Percentiles rank a stretch among this genome's conserved stretches.
Conservation (phyloP, 768 basidiomycete species). For the Guyanaporus albipodus region DNA sequence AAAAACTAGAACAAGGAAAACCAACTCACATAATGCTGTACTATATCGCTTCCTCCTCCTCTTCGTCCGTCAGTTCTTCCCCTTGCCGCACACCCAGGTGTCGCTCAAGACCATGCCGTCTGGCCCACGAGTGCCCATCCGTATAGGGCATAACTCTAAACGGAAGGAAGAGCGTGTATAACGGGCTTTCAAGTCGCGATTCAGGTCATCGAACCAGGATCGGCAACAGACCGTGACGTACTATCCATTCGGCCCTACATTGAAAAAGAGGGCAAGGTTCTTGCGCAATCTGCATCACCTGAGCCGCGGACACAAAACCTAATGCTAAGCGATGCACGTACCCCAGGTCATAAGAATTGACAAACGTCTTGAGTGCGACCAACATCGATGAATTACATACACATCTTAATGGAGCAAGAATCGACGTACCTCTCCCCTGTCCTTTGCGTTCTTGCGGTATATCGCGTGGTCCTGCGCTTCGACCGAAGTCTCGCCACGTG, state of each 20-base stretch:
- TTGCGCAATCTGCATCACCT: constrained; percentile 35
- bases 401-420: background rate
- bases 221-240: constrained; percentile 40
- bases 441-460: constrained; percentile 65
- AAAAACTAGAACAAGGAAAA: background rate
- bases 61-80: constrained; percentile 89
- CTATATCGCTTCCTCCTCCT: constrained; percentile 36
- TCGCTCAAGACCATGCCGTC: constrained; percentile 56
- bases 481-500: constrained; percentile 80
- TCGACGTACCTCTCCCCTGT: constrained; percentile 59
- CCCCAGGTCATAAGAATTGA: constrained; percentile 93
- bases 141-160: constrained; percentile 76
- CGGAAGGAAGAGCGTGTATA: constrained; percentile 79
- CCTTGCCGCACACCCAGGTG: constrained; percentile 64
- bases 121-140: constrained; percentile 80
- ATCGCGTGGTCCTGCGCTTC: constrained; percentile 85
- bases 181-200: constrained; percentile 45
- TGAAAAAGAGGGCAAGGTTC: constrained; percentile 86
- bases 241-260: constrained; percentile 78
- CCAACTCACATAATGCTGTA: constrained; percentile 4
- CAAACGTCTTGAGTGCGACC: constrained; percentile 51
- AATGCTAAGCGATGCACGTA: constrained; percentile 29
- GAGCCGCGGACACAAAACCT: background rate
- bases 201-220: background rate
- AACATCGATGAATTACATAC: background rate